These are phyloP conservation scores for Pythium brassicae DNA, from an alignment of 352 stramenopile species.

Conservation along the genomic window DNA sequence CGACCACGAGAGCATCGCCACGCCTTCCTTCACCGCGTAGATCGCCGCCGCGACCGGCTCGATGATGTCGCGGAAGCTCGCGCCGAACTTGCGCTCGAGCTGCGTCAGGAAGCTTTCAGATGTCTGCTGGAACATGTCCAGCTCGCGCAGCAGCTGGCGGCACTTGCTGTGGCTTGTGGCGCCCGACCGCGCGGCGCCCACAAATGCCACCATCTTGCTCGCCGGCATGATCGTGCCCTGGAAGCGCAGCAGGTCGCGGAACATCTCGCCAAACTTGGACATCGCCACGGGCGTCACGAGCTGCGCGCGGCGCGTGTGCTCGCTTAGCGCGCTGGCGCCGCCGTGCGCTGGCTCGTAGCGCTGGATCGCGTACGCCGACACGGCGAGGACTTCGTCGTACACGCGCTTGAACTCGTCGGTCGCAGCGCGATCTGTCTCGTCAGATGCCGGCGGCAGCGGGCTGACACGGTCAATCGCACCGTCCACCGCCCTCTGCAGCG, in stretches of 20 bases:
- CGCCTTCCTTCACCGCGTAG: constrained; percentile 82
- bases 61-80: constrained; percentile 81
- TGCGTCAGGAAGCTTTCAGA: constrained; percentile 76
- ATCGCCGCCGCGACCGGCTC: constrained; percentile 75
- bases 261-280: constrained; percentile 67
- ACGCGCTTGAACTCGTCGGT: constrained; percentile 17
- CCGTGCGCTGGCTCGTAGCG: constrained; percentile 27
- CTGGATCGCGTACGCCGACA: constrained; percentile 39
- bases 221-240: constrained; percentile 67
- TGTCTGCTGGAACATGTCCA: constrained; percentile 88
- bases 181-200: constrained; percentile 26
- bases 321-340: constrained; percentile 12
- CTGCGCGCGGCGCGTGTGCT: constrained; percentile 4
- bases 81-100: constrained; percentile 60
- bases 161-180: constrained; percentile 41
- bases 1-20: constrained; percentile 66
- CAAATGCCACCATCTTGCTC: constrained; percentile 51
- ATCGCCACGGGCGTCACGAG: constrained; percentile 27
- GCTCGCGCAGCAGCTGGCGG: constrained; percentile 68
- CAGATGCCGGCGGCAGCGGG: constrained; percentile 28
- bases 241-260: constrained; percentile 70
- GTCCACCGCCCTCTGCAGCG: constrained; percentile 55
- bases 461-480: constrained; percentile 53
- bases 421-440: constrained; percentile 25
- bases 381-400: constrained; percentile 10